phyloP scores from a whole-genome alignment of 106 monocot species.

The Dendrobium nobile region DNA sequence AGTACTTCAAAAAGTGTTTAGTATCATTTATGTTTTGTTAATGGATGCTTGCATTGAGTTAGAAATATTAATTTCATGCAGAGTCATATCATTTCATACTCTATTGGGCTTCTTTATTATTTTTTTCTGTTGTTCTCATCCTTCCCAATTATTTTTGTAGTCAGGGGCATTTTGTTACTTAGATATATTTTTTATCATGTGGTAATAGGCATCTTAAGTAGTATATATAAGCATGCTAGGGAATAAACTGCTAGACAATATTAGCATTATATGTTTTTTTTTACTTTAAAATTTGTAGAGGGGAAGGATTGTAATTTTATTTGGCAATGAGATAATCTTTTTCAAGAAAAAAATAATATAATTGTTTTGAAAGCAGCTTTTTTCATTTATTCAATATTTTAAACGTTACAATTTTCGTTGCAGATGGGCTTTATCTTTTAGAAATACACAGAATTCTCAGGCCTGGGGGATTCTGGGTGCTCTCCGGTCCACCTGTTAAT shows the following conservation, averaged over 20 bases:
- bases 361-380: not conserved
- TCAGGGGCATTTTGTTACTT: not conserved
- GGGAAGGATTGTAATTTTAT: not conserved
- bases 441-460: conserved; percentile 75
- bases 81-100: not conserved
- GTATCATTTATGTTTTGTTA: not conserved
- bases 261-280: not conserved
- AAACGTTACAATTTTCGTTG: conserved; percentile 1
- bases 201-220: not conserved
- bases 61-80: not conserved
- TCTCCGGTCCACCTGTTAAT: conserved; percentile 81
- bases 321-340: not conserved
- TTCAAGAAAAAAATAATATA: not conserved
- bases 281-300: not conserved
- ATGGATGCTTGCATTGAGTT: not conserved
- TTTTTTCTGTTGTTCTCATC: not conserved
- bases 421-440: conserved; percentile 70
- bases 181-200: not conserved
- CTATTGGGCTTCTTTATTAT: not conserved
- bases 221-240: not conserved
- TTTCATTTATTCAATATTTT: not conserved
- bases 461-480: conserved; percentile 86
- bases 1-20: not conserved
- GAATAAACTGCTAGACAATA: not conserved
- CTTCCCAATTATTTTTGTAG: not conserved